A percentile compares a stretch with the other conserved stretches of the same genome.
phyloP scores from a whole-genome alignment of 352 stramenopile species.

The Pythium oligandrum region DNA sequence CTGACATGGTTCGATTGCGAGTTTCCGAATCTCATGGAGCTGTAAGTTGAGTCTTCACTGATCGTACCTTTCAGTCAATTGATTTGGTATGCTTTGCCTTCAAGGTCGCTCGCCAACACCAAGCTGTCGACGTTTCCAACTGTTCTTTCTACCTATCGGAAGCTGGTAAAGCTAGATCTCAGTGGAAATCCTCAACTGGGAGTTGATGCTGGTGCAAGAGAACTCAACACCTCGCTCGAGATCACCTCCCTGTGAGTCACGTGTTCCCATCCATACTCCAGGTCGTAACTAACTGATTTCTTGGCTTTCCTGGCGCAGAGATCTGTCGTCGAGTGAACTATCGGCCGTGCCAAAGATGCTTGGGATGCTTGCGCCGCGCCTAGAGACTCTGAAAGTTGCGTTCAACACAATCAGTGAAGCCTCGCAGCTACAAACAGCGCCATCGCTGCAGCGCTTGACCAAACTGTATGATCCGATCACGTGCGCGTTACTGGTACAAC shows the following conservation, averaged over 20 bases:
- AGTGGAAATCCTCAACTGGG: slow-evolving; percentile 19
- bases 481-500: not conserved
- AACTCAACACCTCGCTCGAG: slow-evolving; percentile 10
- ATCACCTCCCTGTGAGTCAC: not conserved
- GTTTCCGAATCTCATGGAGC: slow-evolving; percentile 10
- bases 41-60: slow-evolving; percentile 2
- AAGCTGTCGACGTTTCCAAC: slow-evolving; percentile 15
- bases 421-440: not conserved
- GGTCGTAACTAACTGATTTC: not conserved
- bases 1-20: slow-evolving; percentile 11
- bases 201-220: not conserved
- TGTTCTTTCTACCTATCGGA: slow-evolving; percentile 11
- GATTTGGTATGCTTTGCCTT: not conserved
- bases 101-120: slow-evolving; percentile 23
- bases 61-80: not conserved
- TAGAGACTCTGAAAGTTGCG: not conserved
- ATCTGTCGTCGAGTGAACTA: not conserved
- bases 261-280: not conserved
- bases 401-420: not conserved
- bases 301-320: not conserved
- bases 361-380: not conserved
- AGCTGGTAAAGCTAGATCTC: slow-evolving; percentile 15
- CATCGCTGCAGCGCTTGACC: not conserved
- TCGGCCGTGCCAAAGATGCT: not conserved
- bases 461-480: slow-evolving; percentile 7